Evolutionary conservation across 768 basidiomycete genomes (phyloP), one percentile per base, ranked within the genome.

Genomic region (Butyriboletus loyo): DNA sequence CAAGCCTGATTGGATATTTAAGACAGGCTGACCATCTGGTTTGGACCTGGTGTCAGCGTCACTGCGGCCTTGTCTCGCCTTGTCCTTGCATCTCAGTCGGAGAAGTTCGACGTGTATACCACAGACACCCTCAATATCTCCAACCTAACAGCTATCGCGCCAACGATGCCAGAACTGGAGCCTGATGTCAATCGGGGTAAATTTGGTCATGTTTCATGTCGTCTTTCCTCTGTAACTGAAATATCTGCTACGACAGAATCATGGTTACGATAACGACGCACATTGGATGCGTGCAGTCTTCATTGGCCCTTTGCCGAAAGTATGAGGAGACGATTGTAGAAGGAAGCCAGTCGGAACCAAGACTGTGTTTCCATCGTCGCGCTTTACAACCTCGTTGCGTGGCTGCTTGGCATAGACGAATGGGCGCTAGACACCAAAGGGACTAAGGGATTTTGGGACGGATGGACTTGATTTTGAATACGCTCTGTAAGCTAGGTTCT

Each of bases 281-380:
- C 60, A 73, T 13, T 75, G 84, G 6, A 95, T 95, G 93, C 83
- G 83, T 49, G 90, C 92, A 2, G 83, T 92, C 68, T 95, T 96
- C 70, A 83, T 94, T 53, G 92, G 0, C 92, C 92, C 0, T 93
- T 93, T 69, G 82, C 87, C 9, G 66, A 56, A 19, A 34, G 38
- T 9, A 45, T 52, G 45, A 59, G 28, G 28, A 42, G 41, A n/a
- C 53, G 24, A 10, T 15, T 42, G 17, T 31, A 14, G 9, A 31
- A 44, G 8, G 42, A 45, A 30, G 64, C 17, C 70, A 67, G 35
- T 24, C 17, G 76, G 5, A 72, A 78, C 46, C 32, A 17, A 4
- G 58, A 46, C 39, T 86, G 83, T 58, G 51, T 83, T 93, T 75
- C 76, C 87, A 25, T 80, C 82, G 13, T 95, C 94, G 72, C 70